Evolutionary conservation across 129 eudicot species (phyloP), one percentile per base, ranked within the genome.

Genomic region (Pittosporum tobira): DNA sequence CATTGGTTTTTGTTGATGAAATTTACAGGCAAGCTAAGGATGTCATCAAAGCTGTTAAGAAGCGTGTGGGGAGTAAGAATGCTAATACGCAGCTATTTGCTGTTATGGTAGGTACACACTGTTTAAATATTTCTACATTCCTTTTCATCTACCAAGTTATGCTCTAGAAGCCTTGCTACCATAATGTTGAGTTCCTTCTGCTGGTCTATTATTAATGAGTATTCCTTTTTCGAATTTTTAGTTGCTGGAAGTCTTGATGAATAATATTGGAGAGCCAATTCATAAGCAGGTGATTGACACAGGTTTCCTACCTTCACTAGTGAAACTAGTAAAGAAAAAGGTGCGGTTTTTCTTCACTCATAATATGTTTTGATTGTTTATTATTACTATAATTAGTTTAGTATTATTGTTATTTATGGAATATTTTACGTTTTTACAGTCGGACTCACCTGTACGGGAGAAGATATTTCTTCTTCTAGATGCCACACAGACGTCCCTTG

Each of bases 401-500:
- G 48, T 27, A n/a, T 40, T 30, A 5, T 11, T 20, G 38, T 19
- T 31, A 24, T 16, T 24, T 4, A 26, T 15, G 2, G 6, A 58
- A 0, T 21, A n/a, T 60, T 19, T 15, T 44, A 27, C 19, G 65
- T 52, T 27, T 71, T 50, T 79, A 11, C 77, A 79, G 86, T 82
- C 99, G 1, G 94, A 91, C 48, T 70, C 71, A 18, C 94, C 94
- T 38, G 94, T 83, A 37, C 87, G 99, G 25, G 99, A 91, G 81
- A 91, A 81, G 71, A 81, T 83, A 71, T 91, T 91, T 75, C 96
- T 87, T 67, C 94, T 91, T 73, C 74, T 91, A 74, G 99, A 91
- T 81, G 99, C 99, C 4, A 90, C 99, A 45, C 99, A 91, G 59
- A 91, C 96, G 28, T 91, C 99, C n/a, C 77, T 87, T 56, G 99